These are phyloP conservation scores for Tetrahymena elliotti DNA, from an alignment of 73 alveolate species.

Conservation along the genomic window DNA sequence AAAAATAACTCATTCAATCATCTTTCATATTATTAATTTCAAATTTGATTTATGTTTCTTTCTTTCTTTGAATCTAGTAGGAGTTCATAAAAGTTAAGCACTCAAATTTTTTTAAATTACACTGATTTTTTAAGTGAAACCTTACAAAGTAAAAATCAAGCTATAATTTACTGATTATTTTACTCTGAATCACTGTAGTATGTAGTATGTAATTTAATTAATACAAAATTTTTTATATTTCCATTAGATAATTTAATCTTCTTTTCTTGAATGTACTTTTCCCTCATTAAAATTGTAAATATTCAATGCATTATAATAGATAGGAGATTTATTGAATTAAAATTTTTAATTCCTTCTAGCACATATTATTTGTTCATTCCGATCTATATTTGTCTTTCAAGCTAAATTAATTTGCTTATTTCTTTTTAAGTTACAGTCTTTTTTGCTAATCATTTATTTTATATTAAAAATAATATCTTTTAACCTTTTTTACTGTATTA, in stretches of 20 bases:
- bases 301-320: neutral
- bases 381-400: neutral
- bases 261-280: neutral
- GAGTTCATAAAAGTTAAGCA: neutral
- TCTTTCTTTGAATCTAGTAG: neutral
- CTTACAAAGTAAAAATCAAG: neutral
- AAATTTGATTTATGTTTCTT: too few relatives aligned
- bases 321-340: neutral
- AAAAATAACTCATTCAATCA: too few relatives aligned
- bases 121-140: neutral
- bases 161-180: neutral
- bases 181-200: neutral
- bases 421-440: neutral
- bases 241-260: neutral
- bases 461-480: too few relatives aligned
- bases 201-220: neutral
- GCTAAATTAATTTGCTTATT: neutral
- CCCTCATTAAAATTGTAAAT: neutral
- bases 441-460: neutral
- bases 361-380: too few relatives aligned
- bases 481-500: too few relatives aligned
- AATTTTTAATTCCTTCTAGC: neutral
- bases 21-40: too few relatives aligned
- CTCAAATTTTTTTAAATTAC: neutral
- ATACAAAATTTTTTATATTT: neutral